Conservation (phyloP, 1,284 basidiomycete species). For the Rhodotorula sp. region DNA sequence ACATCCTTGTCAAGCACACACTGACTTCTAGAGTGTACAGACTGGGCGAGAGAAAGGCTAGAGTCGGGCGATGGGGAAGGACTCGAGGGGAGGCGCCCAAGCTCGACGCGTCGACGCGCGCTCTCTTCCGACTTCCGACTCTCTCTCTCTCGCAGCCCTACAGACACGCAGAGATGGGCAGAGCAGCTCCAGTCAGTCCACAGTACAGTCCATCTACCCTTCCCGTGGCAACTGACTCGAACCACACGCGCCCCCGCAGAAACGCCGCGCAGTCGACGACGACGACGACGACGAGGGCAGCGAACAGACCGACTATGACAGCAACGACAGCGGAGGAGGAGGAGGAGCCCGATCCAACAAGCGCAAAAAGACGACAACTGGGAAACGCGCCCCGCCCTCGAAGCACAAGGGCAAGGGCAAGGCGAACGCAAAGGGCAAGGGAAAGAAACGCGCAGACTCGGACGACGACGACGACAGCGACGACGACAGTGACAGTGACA, state of each 20-base stretch:
- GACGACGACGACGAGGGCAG: background rate
- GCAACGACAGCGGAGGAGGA: conserved; percentile 12
- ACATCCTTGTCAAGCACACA: background rate
- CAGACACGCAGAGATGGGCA: no score
- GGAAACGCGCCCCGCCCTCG: background rate
- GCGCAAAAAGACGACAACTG: background rate
- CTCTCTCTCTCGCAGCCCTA: no score
- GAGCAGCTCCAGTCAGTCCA: no score
- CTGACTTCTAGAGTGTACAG: no score
- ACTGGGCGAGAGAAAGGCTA: background rate
- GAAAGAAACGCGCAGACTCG: conserved; percentile 6
- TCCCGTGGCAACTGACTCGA: no score
- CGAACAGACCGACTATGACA: background rate
- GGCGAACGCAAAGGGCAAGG: conserved; percentile 3
- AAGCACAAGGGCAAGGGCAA: background rate
- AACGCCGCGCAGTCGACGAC: conserved; percentile 2
- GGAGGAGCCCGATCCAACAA: background rate
- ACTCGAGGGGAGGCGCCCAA: background rate
- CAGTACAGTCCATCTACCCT: no score
- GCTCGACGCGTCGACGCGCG: conserved; percentile 5
- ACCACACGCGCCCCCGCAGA: conserved; percentile 1
- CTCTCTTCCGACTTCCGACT: fast-evolving
- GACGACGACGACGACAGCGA: conserved; percentile 6
- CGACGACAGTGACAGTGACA: background rate
- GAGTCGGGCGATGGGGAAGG: no score